phyloP scores from a whole-genome alignment of 768 basidiomycete species.

The Filobasidium wieringae region DNA sequence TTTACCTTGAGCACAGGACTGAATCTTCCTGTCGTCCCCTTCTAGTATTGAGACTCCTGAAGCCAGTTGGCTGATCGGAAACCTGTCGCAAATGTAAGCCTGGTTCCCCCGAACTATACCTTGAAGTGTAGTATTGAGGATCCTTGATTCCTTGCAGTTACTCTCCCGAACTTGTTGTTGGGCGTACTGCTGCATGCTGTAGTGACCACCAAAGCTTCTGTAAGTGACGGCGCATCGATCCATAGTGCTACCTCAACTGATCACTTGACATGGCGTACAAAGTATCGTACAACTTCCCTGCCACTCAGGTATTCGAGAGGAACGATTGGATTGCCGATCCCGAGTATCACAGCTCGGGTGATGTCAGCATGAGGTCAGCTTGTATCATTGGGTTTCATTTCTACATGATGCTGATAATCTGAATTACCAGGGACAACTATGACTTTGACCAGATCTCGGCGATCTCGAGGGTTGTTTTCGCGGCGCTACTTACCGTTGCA shows the following conservation, averaged over 20 bases:
- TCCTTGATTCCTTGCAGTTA: constrained; percentile 5
- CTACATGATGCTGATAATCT: neutral
- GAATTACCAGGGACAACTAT: constrained; percentile 40
- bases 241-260: constrained; percentile 44
- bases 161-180: constrained; percentile 28
- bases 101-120: constrained; percentile 61
- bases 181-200: constrained; percentile 57
- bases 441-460: constrained; percentile 69
- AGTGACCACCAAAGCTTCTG: constrained; percentile 62
- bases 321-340: constrained; percentile 75
- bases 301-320: constrained; percentile 79
- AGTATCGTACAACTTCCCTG: constrained; percentile 66
- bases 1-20: too few species aligned
- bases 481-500: constrained; percentile 58
- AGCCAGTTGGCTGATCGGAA: constrained; percentile 61
- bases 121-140: constrained; percentile 57
- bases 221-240: neutral
- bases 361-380: constrained; percentile 49
- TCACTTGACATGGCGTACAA: constrained; percentile 42
- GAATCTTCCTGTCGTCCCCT: neutral
- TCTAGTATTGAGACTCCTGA: constrained; percentile 65
- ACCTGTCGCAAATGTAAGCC: constrained; percentile 68
- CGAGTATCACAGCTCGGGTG: constrained; percentile 60
- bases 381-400: neutral
- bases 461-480: constrained; percentile 81